Conservation (phyloP, 2,329 filamentous ascomycete species). For the Hypoxylon sp. region DNA sequence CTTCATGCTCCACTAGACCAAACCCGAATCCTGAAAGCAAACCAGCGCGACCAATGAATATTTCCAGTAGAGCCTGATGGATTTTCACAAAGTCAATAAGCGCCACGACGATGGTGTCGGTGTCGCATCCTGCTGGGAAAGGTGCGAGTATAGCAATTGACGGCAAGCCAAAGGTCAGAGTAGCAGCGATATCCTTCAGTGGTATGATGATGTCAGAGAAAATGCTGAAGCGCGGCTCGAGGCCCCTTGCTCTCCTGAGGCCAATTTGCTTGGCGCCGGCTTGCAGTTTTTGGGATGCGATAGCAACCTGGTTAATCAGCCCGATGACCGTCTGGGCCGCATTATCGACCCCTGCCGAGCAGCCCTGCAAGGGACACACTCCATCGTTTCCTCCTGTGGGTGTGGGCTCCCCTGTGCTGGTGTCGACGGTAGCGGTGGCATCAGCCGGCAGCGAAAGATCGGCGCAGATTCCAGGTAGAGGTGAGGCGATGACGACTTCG, state of each 20-base stretch:
- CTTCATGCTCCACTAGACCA: neutral
- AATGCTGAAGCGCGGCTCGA: constrained; percentile 11
- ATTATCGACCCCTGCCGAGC: constrained; percentile 21
- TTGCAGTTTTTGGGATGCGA: constrained; percentile 28
- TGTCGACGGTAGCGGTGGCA: constrained; percentile 11
- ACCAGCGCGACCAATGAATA: constrained; percentile 29
- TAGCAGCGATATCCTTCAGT: constrained; percentile 8
- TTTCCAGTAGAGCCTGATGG: constrained; percentile 27
- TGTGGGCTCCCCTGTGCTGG: constrained; percentile 1
- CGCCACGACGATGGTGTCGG: constrained; percentile 32
- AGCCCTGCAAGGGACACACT: constrained; percentile 22
- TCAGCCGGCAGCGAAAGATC: constrained; percentile 1
- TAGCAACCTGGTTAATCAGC: constrained; percentile 24
- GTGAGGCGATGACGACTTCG: constrained; percentile 25
- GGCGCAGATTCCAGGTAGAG: constrained; percentile 23
- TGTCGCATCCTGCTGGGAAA: constrained; percentile 27
- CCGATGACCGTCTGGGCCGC: constrained; percentile 19
- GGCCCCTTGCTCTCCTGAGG: constrained; percentile 4
- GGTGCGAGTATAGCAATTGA: constrained; percentile 3
- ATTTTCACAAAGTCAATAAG: constrained; percentile 34
- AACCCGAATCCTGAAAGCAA: constrained; percentile 15
- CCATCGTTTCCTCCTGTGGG: neutral
- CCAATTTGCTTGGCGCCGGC: constrained; percentile 19
- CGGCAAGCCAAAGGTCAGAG: constrained; percentile 13
- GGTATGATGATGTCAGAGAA: constrained; percentile 6